Base-by-base conservation (phyloP, 352 stramenopile genomes). In the Phytophthora constricta region DNA sequence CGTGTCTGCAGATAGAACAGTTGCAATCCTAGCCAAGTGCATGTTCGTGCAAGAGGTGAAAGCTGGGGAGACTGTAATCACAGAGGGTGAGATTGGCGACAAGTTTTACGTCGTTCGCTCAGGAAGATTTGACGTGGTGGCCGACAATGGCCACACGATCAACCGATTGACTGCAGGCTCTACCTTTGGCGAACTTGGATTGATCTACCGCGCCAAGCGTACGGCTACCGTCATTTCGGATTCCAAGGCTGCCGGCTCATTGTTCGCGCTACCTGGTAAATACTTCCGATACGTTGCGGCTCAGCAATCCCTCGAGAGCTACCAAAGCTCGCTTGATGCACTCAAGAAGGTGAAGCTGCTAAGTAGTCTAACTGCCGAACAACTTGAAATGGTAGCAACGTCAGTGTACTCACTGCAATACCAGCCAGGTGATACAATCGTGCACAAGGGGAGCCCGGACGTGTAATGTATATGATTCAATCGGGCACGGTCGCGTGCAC, bases 391-490 rank as follows among this genome's bases (percentile, higher is more conserved):
- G 25, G 76, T 87, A 9, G 76, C 78, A 25, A 63, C 74, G 27
- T 81, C 76, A 0, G 76, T 86, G 20, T 72, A 85, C 28, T 67
- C 65, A 33, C 50, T 89, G 0, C 74, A 86, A 25, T 89, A 84
- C 33, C 78, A 58, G 26, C 65, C 63, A 34, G 84, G 82, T 0
- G 82, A 89, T 41, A 78, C 89, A 9, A 94, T 96, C 51, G 77
- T 96, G 17, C 75, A 81, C 54, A 91, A 96, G 39, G 89, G 87
- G 88, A 95, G 47, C 67, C 67, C 14, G 84, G 86, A 1, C 77
- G 85, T 33, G 82, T 87, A 4, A 75, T 96, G 58, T 96, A 95
- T 72, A 93, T 96, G 72, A 87, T 96, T 25, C 76, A 93, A 48
- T 58, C 55, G 0, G 89, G 89, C 25, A 79, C 82, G 9, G 80